phyloP scores from a whole-genome alignment of 2,329 filamentous ascomycete species.

The Ambrosiella cleistominuta region DNA sequence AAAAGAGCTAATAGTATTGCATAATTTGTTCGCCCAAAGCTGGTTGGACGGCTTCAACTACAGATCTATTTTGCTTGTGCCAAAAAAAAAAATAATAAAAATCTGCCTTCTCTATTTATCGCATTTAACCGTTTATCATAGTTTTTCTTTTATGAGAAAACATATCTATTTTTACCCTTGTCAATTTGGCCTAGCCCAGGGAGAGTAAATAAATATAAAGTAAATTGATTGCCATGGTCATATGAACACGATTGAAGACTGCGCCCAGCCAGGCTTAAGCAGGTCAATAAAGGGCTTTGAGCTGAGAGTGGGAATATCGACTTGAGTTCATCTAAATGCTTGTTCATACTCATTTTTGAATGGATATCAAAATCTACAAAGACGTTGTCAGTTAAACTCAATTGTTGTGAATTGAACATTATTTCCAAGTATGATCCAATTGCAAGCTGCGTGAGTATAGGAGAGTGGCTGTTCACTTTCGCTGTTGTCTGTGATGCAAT shows the following conservation, averaged over 20 bases:
- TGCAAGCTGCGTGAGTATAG: neutral
- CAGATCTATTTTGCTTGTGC: neutral
- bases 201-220: neutral
- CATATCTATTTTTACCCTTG: neutral
- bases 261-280: neutral
- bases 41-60: too few species aligned
- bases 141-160: neutral
- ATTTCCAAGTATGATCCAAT: neutral
- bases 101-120: neutral
- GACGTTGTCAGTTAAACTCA: too few species aligned
- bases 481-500: neutral
- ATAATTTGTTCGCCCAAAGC: too few species aligned
- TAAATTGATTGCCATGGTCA: neutral
- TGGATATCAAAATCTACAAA: neutral
- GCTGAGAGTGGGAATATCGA: neutral
- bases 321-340: neutral
- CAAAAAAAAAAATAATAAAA: neutral
- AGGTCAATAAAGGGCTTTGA: neutral
- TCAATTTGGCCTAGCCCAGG: neutral
- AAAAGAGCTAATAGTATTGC: neutral
- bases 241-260: slow-evolving; percentile 3
- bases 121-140: too few species aligned
- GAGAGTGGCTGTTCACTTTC: neutral
- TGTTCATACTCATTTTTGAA: neutral
- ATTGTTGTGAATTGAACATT: too few species aligned